phyloP scores from a whole-genome alignment of 1,284 basidiomycete species.

The Melanopsichium pennsylvanicum region DNA sequence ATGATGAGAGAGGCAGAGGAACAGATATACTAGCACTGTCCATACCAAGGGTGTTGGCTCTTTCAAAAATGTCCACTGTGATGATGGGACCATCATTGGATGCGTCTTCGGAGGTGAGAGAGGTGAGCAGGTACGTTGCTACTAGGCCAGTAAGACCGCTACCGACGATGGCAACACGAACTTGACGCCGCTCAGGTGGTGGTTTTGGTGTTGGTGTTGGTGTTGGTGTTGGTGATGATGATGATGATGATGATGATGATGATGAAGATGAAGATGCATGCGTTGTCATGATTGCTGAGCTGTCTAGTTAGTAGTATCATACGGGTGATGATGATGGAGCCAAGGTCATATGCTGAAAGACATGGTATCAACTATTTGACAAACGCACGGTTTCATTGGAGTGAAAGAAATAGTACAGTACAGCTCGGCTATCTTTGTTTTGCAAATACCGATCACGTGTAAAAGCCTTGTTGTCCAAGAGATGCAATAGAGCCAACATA shows the following conservation, averaged over 20 bases:
- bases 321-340: no score
- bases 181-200: neutral
- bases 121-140: slow-evolving; percentile 82
- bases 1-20: slow-evolving; percentile 1
- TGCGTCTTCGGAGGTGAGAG: slow-evolving; percentile 59
- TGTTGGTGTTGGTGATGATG: neutral
- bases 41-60: slow-evolving; percentile 54
- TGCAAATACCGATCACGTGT: no score
- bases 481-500: no score
- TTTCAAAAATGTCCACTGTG: slow-evolving; percentile 55
- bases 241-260: neutral
- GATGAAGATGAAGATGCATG: neutral
- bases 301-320: no score
- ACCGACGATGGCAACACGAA: slow-evolving; percentile 78
- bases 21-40: slow-evolving; percentile 60
- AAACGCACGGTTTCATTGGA: no score
- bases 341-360: no score
- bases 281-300: no score
- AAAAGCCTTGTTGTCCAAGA: no score
- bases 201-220: neutral
- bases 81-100: neutral
- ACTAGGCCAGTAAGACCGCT: slow-evolving; percentile 85
- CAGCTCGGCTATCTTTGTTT: no score
- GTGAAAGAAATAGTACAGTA: no score
- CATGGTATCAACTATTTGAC: no score